Conservation (phyloP, 106 monocot genomes). For the Apostasia ramifera region DNA sequence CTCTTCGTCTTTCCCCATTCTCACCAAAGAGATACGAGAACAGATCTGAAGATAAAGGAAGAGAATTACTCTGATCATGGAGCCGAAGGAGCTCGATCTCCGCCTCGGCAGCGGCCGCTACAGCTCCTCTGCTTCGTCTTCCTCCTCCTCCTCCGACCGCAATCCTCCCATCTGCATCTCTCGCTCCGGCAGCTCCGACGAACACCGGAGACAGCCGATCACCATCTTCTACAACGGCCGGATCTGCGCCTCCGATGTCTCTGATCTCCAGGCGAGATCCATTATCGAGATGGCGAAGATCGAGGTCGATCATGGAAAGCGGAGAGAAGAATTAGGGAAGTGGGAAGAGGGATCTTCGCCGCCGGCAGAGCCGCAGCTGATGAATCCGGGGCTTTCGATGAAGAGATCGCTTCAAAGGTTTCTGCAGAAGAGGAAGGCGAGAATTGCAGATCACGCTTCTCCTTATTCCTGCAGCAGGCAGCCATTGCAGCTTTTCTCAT, state of each 20-base stretch:
- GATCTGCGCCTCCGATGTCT: constrained; percentile 3
- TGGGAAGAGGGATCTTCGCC: not conserved
- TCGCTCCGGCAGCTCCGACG: too few species aligned
- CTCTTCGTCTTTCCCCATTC: too few species aligned
- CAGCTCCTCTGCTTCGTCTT: not conserved
- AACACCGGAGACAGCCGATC: not conserved
- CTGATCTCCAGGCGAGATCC: constrained; percentile 8
- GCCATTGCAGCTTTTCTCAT: too few species aligned
- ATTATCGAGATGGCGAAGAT: not conserved
- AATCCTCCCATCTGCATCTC: not conserved
- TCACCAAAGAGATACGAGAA: too few species aligned
- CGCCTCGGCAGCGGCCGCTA: not conserved
- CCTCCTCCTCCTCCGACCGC: not conserved
- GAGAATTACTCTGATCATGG: too few species aligned
- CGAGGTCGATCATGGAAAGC: not conserved
- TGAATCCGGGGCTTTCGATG: constrained; percentile 10
- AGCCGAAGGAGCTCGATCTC: not conserved
- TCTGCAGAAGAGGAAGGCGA: constrained; percentile 16
- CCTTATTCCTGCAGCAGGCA: not conserved
- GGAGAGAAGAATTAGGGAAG: not conserved
- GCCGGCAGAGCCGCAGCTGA: not conserved
- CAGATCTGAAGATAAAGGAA: too few species aligned
- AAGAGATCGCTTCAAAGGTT: constrained; percentile 15
- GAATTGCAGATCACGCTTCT: not conserved
- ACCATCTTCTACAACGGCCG: constrained; percentile 6